These are phyloP conservation scores for Pittosporum tobira DNA, from an alignment of 129 eudicot species.

Conservation along the genomic window DNA sequence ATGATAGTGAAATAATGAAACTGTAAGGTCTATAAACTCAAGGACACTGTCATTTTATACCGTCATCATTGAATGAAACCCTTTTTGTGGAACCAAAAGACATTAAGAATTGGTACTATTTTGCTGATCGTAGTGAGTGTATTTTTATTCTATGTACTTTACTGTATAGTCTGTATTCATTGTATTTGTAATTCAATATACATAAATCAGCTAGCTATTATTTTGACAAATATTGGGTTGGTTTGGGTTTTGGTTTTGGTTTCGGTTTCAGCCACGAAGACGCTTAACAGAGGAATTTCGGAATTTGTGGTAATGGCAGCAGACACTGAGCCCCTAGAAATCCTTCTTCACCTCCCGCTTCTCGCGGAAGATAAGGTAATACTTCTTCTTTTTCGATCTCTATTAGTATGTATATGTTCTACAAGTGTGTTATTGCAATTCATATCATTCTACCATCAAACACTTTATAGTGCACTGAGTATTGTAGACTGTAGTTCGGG, in stretches of 20 bases:
- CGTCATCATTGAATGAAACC: too few species aligned
- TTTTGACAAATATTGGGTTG: constrained; percentile 4
- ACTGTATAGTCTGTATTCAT: not conserved
- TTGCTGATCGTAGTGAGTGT: too few species aligned
- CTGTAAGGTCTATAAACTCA: too few species aligned
- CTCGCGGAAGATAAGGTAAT: constrained; percentile 46
- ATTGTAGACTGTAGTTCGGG: too few species aligned
- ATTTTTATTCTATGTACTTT: not conserved
- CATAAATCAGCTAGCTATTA: not conserved
- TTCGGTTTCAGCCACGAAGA: constrained; percentile 33
- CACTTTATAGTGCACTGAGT: too few species aligned
- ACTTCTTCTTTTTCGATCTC: not conserved
- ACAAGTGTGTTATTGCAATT: not conserved
- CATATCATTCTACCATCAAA: too few species aligned
- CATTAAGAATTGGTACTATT: too few species aligned
- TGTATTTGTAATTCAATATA: not conserved
- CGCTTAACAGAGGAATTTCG: constrained; percentile 45
- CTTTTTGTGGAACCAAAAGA: too few species aligned
- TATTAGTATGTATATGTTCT: not conserved
- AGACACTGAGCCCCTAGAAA: constrained; percentile 46
- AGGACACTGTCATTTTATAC: too few species aligned
- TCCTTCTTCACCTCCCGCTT: constrained; percentile 43
- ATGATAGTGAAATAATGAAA: too few species aligned
- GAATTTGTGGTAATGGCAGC: constrained; percentile 55
- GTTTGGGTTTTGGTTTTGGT: too few species aligned